Evolutionary conservation across 257 asterid genomes (phyloP).

Genomic region (Fraxinus quadrangulata): DNA sequence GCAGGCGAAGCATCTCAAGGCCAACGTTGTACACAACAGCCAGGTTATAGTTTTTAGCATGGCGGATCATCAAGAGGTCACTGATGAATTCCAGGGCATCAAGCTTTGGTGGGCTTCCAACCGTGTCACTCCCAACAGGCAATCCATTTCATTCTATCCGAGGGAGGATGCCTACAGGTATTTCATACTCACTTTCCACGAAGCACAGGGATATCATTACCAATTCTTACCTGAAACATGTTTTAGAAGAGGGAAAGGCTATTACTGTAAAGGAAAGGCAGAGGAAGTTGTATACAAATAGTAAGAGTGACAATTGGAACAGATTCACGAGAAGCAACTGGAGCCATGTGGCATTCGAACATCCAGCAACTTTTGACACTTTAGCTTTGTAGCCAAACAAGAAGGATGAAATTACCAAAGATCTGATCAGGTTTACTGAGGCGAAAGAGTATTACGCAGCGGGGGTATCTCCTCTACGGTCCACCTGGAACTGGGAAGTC

Average conservation of each 20-base stretch:
- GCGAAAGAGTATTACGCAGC: constrained; percentile 16
- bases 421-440: background rate
- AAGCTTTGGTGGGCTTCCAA: constrained; percentile 34
- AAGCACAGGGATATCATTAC: constrained; percentile 25
- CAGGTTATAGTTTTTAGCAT: constrained; percentile 27
- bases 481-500: constrained; percentile 26
- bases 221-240: constrained; percentile 24
- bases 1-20: constrained; percentile 29
- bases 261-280: constrained; percentile 25
- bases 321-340: constrained; percentile 18
- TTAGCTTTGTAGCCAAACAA: constrained; percentile 9
- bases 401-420: constrained; percentile 4
- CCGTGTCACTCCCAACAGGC: background rate
- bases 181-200: constrained; percentile 30
- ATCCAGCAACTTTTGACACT: constrained; percentile 25
- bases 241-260: constrained; percentile 29
- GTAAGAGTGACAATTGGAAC: constrained; percentile 19
- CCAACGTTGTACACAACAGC: constrained; percentile 12
- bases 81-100: constrained; percentile 26
- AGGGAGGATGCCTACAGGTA: constrained; percentile 24
- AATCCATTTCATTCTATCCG: constrained; percentile 27
- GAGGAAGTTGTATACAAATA: constrained; percentile 28
- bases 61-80: constrained; percentile 28
- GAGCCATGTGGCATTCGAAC: constrained; percentile 32
- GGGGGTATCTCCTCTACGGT: constrained; percentile 22